phyloP scores from a whole-genome alignment of 345 rosid species.

The Melaleuca alternifolia region DNA sequence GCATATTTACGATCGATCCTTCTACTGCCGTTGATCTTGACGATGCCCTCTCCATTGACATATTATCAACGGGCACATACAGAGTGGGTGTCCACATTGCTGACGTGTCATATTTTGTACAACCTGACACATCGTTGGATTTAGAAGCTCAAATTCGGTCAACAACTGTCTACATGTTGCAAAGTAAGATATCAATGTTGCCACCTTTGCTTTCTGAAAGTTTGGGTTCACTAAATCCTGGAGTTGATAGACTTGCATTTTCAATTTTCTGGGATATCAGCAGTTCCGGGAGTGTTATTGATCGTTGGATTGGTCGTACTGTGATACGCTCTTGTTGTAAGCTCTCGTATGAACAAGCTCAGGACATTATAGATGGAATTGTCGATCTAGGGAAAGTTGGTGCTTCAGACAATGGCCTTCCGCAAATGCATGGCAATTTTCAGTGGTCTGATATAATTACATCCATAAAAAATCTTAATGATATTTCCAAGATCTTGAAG shows the following conservation, averaged over 20 bases:
- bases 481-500: conserved; percentile 50
- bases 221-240: conserved; percentile 73
- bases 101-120: conserved; percentile 79
- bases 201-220: conserved; percentile 67
- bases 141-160: conserved; percentile 73
- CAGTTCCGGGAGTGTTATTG: conserved; percentile 38
- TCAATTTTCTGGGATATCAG: conserved; percentile 78
- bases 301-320: conserved; percentile 77
- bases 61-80: conserved; percentile 32
- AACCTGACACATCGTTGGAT: conserved; percentile 69
- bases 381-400: conserved; percentile 12
- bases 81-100: conserved; percentile 93
- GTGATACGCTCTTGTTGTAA: conserved; percentile 78
- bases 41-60: conserved; percentile 82
- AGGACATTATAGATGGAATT: conserved; percentile 45
- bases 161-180: conserved; percentile 64
- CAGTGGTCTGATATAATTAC: conserved; percentile 51
- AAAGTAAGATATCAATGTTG: conserved; percentile 64
- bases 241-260: conserved; percentile 73
- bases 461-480: conserved; percentile 45
- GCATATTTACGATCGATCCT: conserved; percentile 74
- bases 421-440: conserved; percentile 53
- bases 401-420: conserved; percentile 20
- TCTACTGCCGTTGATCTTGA: conserved; percentile 74
- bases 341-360: conserved; percentile 75